These are phyloP conservation scores for Dipteronia dyeriana DNA, from an alignment of 345 rosid genomes.

Conservation along the genomic window DNA sequence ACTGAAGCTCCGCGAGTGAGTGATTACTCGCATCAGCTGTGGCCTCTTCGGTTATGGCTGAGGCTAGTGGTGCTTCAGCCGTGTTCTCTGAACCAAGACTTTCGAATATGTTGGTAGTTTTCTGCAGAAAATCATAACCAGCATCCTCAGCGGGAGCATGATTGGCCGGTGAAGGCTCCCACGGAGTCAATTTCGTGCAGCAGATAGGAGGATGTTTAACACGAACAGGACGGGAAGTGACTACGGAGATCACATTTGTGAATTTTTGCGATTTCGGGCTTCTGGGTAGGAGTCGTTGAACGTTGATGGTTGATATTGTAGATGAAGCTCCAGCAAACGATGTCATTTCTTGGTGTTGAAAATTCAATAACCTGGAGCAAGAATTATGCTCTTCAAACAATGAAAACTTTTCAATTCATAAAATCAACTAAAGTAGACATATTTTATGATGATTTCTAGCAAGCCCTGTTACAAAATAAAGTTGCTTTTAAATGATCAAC, in stretches of 20 bases:
- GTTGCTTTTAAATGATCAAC: not conserved
- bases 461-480: not conserved
- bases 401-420: not conserved
- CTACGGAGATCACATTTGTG: slow-evolving; percentile 13
- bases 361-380: slow-evolving; percentile 13
- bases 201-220: slow-evolving; percentile 32
- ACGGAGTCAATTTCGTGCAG: slow-evolving; percentile 56
- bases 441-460: not conserved
- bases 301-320: slow-evolving; percentile 20
- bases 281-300: slow-evolving; percentile 33
- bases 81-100: slow-evolving; percentile 41
- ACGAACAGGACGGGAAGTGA: slow-evolving; percentile 17
- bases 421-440: not conserved
- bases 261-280: slow-evolving; percentile 33
- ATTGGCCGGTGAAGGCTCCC: slow-evolving; percentile 63
- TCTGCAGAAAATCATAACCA: slow-evolving; percentile 42
- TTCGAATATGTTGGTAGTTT: slow-evolving; percentile 55
- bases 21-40: slow-evolving; percentile 28
- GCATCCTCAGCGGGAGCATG: slow-evolving; percentile 50
- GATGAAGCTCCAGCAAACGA: slow-evolving; percentile 43
- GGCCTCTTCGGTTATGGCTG: slow-evolving; percentile 23
- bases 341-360: slow-evolving; percentile 50
- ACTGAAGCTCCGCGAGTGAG: slow-evolving; percentile 37
- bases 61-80: slow-evolving; percentile 34
- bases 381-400: slow-evolving; percentile 12